phyloP scores from a whole-genome alignment of 2,329 filamentous ascomycete species.

The Calonectria hongkongensis region DNA sequence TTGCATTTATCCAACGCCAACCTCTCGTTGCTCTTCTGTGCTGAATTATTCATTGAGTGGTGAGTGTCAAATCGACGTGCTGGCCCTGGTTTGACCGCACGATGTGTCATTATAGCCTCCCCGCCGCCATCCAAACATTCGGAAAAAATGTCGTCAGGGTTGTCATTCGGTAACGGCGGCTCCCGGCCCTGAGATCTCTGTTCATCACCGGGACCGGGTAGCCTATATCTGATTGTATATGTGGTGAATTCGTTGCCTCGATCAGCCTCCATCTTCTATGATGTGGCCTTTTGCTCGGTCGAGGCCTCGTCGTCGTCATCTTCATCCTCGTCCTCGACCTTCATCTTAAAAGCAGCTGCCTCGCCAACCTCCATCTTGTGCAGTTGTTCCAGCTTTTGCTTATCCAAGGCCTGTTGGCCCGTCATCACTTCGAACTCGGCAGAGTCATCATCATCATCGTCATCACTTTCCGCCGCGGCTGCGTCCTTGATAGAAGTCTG shows the following conservation, averaged over 20 bases:
- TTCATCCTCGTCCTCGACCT: conserved; percentile 62
- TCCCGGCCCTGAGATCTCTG: conserved; percentile 8
- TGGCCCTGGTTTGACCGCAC: not conserved
- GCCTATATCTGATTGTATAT: conserved; percentile 6
- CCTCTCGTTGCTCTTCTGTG: not conserved
- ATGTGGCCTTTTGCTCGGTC: conserved; percentile 53
- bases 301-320: conserved; percentile 62
- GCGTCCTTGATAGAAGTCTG: conserved; percentile 51
- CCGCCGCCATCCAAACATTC: not conserved
- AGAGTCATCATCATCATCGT: conserved; percentile 62
- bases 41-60: conserved; percentile 12
- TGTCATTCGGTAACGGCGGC: not conserved
- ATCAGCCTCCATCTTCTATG: conserved; percentile 56
- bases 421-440: conserved; percentile 68
- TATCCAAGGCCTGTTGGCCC: conserved; percentile 65
- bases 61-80: conserved; percentile 15
- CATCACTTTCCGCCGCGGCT: conserved; percentile 63
- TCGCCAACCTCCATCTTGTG: conserved; percentile 78
- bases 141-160: not conserved
- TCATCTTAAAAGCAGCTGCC: conserved; percentile 69
- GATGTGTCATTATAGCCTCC: not conserved
- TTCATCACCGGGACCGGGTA: not conserved
- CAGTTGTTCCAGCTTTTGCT: conserved; percentile 69
- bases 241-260: conserved; percentile 13
- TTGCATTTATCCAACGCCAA: conserved; percentile 1